Evolutionary conservation across 2,329 filamentous ascomycete species (phyloP), one percentile per base, ranked within the genome.

Genomic region (Sporothrix schenckii): DNA sequence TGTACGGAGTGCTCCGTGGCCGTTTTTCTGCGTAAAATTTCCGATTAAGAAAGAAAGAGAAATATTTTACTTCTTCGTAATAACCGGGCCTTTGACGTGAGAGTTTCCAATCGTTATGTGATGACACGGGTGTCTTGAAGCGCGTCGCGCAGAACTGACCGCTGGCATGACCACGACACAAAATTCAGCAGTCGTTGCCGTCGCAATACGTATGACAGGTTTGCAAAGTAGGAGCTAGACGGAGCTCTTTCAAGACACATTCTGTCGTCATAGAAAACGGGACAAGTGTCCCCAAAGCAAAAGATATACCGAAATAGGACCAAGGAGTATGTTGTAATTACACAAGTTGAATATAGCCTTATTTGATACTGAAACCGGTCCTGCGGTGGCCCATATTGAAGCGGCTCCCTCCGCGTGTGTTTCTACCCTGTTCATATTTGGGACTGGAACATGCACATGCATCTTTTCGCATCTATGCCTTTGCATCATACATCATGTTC

Each of bases 301-400:
- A 16, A 44, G 9, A 44, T 4, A 44, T 44, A 10, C 41, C 61
- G 47, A 50, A 66, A 52, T 47, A 39, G 44, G 41, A 65, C 63
- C 63, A 50, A 52, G 27, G 16, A 53, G 60, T n/a, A 11, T 4
- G 41, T 13, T 13, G 11, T 44, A 11, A 41, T 41, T 41, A 24
- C n/a, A 34, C 60, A n/a, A 53, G n/a, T 52, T 54, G 65, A 39
- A 67, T 53, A 54, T 67, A 67, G 65, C 65, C 65, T 67, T 49
- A 67, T 53, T 34, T 39, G 65, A 19, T 44, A 30, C 65, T 67
- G 65, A 67, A 67, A 67, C 65, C 65, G 30, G 65, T 54, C 65
- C 30, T 66, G 63, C 27, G 27, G 16, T 66, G 44, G 47, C 47
- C 47, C 24, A 49, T 52, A 66, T 52, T 47, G 27, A 66, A 66